These are phyloP conservation scores for Leersia perrieri DNA, from an alignment of 176 grass and related monocot species.

Conservation along the genomic window DNA sequence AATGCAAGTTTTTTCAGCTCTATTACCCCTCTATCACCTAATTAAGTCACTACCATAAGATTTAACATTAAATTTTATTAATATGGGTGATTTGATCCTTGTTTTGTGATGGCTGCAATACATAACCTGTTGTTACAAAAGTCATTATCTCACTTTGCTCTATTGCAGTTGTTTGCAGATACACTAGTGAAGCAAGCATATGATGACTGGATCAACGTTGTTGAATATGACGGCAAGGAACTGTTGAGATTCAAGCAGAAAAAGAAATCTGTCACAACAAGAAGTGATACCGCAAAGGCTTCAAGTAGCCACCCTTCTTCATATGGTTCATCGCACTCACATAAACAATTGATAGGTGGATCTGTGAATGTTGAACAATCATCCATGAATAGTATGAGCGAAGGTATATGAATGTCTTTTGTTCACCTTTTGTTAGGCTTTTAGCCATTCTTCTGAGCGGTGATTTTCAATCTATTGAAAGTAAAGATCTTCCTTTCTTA, in stretches of 20 bases:
- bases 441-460: neutral
- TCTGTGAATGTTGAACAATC: conserved; percentile 36
- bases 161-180: conserved; percentile 57
- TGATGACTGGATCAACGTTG: conserved; percentile 72
- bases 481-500: neutral
- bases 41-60: neutral
- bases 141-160: conserved; percentile 3
- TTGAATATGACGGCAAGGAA: conserved; percentile 80
- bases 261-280: conserved; percentile 59
- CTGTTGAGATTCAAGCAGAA: conserved; percentile 78
- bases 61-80: neutral
- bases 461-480: neutral
- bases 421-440: neutral
- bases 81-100: neutral
- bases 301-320: conserved; percentile 32
- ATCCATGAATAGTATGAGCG: conserved; percentile 9
- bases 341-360: conserved; percentile 40
- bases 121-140: conserved; percentile 6
- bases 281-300: conserved; percentile 42
- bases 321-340: conserved; percentile 33
- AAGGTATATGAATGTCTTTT: conserved; percentile 46
- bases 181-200: conserved; percentile 78
- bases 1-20: neutral
- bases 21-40: neutral
- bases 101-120: conserved; percentile 1